phyloP scores from a whole-genome alignment of 2,329 filamentous ascomycete species.

The Pezizomycotina sp. region DNA sequence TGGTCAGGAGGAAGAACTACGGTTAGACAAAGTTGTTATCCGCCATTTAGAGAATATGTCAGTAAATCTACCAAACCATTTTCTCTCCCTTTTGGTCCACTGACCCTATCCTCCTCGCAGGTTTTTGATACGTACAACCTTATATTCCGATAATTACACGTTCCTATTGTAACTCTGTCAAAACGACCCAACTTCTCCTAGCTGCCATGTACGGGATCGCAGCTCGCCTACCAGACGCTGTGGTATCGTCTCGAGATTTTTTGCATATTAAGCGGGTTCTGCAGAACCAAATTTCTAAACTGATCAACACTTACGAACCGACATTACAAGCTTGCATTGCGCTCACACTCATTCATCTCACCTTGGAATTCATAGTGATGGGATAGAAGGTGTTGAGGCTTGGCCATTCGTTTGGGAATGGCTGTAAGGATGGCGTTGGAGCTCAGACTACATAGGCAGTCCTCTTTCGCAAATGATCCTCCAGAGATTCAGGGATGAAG shows the following conservation, averaged over 20 bases:
- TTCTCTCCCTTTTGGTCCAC: neutral
- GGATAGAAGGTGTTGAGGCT: slow-evolving; percentile 22
- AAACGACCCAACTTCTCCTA: slow-evolving; percentile 20
- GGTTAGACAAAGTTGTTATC: slow-evolving; percentile 20
- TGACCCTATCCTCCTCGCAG: neutral
- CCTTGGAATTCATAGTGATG: slow-evolving; percentile 22
- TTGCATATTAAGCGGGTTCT: slow-evolving; percentile 23
- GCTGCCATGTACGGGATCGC: slow-evolving; percentile 23
- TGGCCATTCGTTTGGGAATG: slow-evolving; percentile 22
- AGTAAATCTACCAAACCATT: neutral
- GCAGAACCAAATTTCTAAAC: slow-evolving; percentile 20
- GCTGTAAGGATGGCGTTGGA: slow-evolving; percentile 23
- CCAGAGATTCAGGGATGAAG: slow-evolving; percentile 21
- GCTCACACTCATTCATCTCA: slow-evolving; percentile 22
- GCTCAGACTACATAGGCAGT: slow-evolving; percentile 19
- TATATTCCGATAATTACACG: slow-evolving; percentile 23
- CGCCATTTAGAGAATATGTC: slow-evolving; percentile 19
- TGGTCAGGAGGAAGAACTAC: slow-evolving; percentile 20
- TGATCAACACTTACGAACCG: slow-evolving; percentile 22
- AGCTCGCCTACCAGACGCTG: slow-evolving; percentile 20
- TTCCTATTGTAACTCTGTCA: slow-evolving; percentile 18
- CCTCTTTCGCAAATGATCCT: slow-evolving; percentile 13
- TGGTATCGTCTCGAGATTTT: slow-evolving; percentile 23
- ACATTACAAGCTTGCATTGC: slow-evolving; percentile 22
- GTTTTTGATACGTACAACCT: slow-evolving; percentile 21